Percentiles rank a stretch among this genome's conserved stretches.
These are phyloP conservation scores for Farysia itapuensis DNA, from an alignment of 1,284 basidiomycete genomes.

Conservation along the genomic window DNA sequence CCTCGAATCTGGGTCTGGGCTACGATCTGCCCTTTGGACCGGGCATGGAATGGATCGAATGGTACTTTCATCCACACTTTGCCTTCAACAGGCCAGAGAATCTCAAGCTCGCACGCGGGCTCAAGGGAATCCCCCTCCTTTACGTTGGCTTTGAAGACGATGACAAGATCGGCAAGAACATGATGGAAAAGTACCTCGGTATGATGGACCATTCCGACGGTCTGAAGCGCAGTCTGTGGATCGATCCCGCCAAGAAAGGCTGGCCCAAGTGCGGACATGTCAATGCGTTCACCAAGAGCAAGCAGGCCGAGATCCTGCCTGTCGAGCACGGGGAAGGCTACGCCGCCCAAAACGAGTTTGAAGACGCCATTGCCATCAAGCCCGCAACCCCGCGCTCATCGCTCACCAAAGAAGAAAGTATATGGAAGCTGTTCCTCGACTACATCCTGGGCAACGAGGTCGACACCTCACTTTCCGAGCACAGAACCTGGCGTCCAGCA, in stretches of 20 bases:
- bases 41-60: conserved; percentile 41
- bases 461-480: conserved; percentile 16
- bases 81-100: conserved; percentile 34
- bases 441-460: conserved; percentile 31
- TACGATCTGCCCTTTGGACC: conserved; percentile 48
- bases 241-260: conserved; percentile 32
- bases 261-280: conserved; percentile 44
- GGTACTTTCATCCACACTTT: conserved; percentile 48
- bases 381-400: conserved; percentile 11
- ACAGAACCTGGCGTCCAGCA: conserved; percentile 23
- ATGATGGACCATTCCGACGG: conserved; percentile 36
- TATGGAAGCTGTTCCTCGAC: conserved; percentile 42
- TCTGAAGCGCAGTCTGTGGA: conserved; percentile 42
- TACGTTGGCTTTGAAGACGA: conserved; percentile 49
- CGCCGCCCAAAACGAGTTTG: conserved; percentile 12
- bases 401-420: conserved; percentile 38
- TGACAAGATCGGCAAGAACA: conserved; percentile 43
- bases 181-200: conserved; percentile 43
- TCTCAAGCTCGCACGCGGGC: conserved; percentile 19
- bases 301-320: conserved; percentile 12
- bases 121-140: conserved; percentile 19
- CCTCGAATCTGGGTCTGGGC: conserved; percentile 36
- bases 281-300: conserved; percentile 29
- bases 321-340: conserved; percentile 41
- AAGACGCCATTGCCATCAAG: conserved; percentile 10